A percentile compares a stretch with the other conserved stretches of the same genome.
These are phyloP conservation scores for Pyrus hybrid DNA, from an alignment of 331 rosid genomes.

Conservation along the genomic window DNA sequence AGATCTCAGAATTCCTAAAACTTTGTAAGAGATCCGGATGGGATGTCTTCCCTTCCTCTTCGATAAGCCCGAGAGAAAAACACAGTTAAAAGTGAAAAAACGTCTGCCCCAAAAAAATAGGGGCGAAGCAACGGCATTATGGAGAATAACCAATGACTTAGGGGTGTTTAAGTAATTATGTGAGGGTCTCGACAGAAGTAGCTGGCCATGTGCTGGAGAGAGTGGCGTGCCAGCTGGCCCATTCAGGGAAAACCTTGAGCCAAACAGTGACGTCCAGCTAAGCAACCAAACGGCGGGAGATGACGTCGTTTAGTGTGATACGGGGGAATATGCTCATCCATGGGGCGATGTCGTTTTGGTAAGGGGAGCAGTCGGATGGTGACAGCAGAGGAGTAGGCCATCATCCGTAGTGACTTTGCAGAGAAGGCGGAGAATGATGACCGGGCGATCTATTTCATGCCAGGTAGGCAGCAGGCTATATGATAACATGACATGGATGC, in stretches of 20 bases:
- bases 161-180: conserved; percentile 5
- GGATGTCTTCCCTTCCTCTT: neutral
- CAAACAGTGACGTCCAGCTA: conserved; percentile 35
- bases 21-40: no score
- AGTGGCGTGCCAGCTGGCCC: conserved; percentile 47
- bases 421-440: neutral
- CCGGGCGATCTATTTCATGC: neutral
- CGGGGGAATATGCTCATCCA: neutral
- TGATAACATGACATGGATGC: neutral
- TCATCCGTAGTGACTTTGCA: neutral
- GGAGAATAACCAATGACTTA: neutral
- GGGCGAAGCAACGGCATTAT: neutral
- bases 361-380: neutral
- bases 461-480: neutral
- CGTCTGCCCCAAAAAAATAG: neutral
- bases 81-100: neutral
- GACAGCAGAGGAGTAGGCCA: neutral
- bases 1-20: fast-evolving
- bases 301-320: conserved; percentile 16
- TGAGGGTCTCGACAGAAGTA: conserved; percentile 9
- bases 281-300: conserved; percentile 6
- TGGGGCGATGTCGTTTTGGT: neutral
- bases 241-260: conserved; percentile 16
- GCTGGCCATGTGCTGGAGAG: conserved; percentile 43
- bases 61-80: neutral